Base-by-base conservation (phyloP, 1,139 yeast species). In the Suhomyces ambrosiae region DNA sequence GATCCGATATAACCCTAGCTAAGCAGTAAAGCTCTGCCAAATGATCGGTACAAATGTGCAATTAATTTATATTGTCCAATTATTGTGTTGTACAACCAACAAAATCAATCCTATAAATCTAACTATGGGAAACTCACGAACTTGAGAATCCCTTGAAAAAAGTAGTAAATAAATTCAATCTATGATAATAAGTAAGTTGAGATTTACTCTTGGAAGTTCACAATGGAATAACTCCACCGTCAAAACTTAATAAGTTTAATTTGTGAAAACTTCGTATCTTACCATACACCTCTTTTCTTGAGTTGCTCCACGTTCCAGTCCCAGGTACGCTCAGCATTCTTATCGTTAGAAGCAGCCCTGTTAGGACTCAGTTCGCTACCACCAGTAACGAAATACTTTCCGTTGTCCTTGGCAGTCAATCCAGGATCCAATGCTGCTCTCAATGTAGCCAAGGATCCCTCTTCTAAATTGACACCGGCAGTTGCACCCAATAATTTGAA, bases 371-470 rank as follows among this genome's bases (percentile, higher is more conserved):
- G 53, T 23, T 53, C 54, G 2, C 38, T 35, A 6, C 76, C 76
- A 1, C 73, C 74, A 3, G 68, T 58, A 8, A 52, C 54, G 15
- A 61, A 54, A 46, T 64, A 71, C 17, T 50, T 46, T 1, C 75
- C 77, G 33, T 55, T 62, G 35, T 63, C 61, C 14, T 54, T 47
- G 14, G 51, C 52, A 5, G 54, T 52, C 12, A 68, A 44, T 0
- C 37, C 29, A 2, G 58, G 53, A 41, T 68, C 74, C 41, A 69
- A 39, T 0, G 69, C 71, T 5, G 61, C 65, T 34, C 59, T 53
- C 30, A 70, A 59, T 3, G 70, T 47, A 7, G 73, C 62, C 23
- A 54, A 48, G 2, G 65, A 35, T 1, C 75, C 76, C 36, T 65
- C 61, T 48, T 70, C 75, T 7, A 52, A 46, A 1, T 58, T 29